Evolutionary conservation across 208 protist species (phyloP).

Genomic region (Willaertia magna): DNA sequence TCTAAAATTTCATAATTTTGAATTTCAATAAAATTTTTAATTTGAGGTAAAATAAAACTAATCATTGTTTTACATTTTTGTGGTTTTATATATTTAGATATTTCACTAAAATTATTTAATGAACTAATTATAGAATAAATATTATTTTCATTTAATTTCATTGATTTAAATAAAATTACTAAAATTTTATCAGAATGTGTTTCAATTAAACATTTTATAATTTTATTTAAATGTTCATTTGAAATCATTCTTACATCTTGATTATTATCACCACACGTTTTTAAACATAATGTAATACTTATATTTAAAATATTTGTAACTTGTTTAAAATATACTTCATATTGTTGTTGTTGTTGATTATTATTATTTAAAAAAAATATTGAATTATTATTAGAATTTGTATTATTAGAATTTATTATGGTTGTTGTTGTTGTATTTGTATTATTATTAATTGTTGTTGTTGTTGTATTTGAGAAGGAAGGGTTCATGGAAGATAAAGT

Average conservation of each 20-base stretch:
- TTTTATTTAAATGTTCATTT: not conserved
- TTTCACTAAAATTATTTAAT: not conserved
- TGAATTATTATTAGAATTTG: not conserved
- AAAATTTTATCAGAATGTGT: not conserved
- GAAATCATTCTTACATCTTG: not conserved
- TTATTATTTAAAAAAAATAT: too few relatives aligned
- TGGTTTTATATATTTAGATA: not conserved
- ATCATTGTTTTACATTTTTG: constrained; percentile 6
- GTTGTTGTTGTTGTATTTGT: not conserved
- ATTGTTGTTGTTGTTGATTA: too few relatives aligned
- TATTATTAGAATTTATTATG: not conserved
- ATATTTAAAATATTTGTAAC: not conserved
- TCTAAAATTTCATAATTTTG: not conserved
- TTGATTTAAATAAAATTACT: not conserved
- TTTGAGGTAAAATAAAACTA: not conserved
- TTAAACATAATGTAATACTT: not conserved
- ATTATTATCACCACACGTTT: not conserved
- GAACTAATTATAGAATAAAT: not conserved
- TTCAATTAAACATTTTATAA: not conserved
- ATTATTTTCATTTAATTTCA: not conserved
- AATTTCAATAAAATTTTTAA: not conserved
- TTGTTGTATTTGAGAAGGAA: not conserved
- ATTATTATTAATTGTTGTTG: not conserved
- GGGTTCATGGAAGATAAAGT: not conserved
- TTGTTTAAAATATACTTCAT: not conserved